Base-by-base conservation (phyloP, 2,329 filamentous ascomycete genomes). In the Monilinia vaccinii-corymbosi region DNA sequence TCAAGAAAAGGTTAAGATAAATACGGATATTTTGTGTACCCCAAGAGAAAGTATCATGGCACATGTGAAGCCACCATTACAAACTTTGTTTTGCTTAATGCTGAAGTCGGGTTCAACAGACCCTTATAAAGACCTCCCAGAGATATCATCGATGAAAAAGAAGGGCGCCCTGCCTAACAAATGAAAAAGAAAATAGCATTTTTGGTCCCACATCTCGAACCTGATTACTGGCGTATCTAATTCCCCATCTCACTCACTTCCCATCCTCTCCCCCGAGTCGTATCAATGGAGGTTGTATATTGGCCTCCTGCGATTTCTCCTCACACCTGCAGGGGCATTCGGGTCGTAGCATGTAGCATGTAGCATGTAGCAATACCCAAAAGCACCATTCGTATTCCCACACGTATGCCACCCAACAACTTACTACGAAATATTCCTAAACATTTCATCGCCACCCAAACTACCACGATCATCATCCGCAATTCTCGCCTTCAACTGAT, bases 351-450 rank as follows among this genome's bases (percentile, higher is more conserved):
- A 23, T 40, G 42, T 51, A 58, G 46, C 46, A 58, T n/a, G 25
- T 44, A 44, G 28, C 38, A 23, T 40, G 42, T 51, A 58, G 46
- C 46, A 58, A 51, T 31, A 51, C 46, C 36, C 46, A 34, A 47
- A 25, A 36, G 36, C 16, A 58, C 14, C 63, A 60, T 65, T 62
- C 61, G 64, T 61, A 59, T 57, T 66, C 60, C 63, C 63, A 63
- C 59, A 47, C 40, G 49, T 63, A 61, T 64, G 59, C 62, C 63
- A 53, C 62, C 50, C 61, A 64, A 60, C 55, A 57, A 28, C 25
- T 31, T 28, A 49, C 59, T 68, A 71, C 64, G 70, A 71, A 58
- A 73, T 73, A 63, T 73, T 70, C 60, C 71, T 72, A 61, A 73
- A 73, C 67, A 73, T 65, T n/a, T 72, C 71, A 18, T 65, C 69